Percentiles rank a stretch among this genome's conserved stretches.
Conservation (phyloP, 805 yeast species). For the Peterozyma xylosa region DNA sequence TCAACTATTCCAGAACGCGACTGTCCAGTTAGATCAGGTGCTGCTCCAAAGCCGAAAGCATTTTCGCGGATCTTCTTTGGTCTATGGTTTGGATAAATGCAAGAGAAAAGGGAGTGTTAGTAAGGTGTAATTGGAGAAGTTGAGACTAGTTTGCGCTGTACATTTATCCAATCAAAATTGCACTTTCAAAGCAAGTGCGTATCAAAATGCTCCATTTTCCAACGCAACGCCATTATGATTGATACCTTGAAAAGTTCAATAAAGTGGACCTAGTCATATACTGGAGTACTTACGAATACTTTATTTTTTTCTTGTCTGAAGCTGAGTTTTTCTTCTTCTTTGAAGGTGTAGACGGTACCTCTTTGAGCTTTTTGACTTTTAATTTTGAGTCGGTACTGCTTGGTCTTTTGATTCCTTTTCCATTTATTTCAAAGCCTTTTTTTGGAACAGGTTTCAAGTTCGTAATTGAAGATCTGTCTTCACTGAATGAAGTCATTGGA, state of each 20-base stretch:
- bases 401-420: conserved; percentile 9
- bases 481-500: conserved; percentile 23
- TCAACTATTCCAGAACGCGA: conserved; percentile 22
- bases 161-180: too few relatives aligned
- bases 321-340: neutral
- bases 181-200: too few relatives aligned
- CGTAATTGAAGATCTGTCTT: conserved; percentile 12
- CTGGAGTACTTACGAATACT: conserved; percentile 7
- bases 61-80: conserved; percentile 17
- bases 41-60: conserved; percentile 33
- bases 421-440: conserved; percentile 12
- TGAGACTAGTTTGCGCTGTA: too few relatives aligned
- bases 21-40: conserved; percentile 23
- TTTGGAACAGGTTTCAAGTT: conserved; percentile 8
- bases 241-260: too few relatives aligned
- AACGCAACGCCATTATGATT: too few relatives aligned
- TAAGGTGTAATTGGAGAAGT: too few relatives aligned
- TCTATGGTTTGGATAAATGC: neutral
- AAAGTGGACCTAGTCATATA: neutral
- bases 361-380: neutral
- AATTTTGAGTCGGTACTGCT: neutral
- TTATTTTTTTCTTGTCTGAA: conserved; percentile 3
- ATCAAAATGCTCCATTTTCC: too few relatives aligned
- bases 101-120: neutral
- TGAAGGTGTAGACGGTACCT: conserved; percentile 8